Evolutionary conservation across 1,284 basidiomycete genomes (phyloP), one percentile per base, ranked within the genome.

Genomic region (Pseudozyma hubeiensis): DNA sequence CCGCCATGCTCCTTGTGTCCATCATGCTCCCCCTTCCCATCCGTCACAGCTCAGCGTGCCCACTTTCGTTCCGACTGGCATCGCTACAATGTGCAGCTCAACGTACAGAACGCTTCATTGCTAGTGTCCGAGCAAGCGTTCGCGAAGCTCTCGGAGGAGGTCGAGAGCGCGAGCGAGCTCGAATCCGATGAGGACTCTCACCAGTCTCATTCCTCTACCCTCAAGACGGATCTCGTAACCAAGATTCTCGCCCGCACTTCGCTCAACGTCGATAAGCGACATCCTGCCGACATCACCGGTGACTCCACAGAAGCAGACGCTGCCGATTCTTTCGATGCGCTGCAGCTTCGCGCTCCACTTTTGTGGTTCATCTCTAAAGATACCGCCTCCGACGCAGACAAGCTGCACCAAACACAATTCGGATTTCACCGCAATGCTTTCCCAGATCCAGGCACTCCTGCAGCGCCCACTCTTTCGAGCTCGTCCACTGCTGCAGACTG

Each of bases 41-140:
- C 91, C 56, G 89, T 96, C 3, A 89, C 92, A 33, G 91, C 92
- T 56, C 94, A 97, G 81, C 88, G 95, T 48, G 85, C 87, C 1
- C 96, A 99, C 85, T 97, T 93, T 84, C 90, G 91, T 79, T 93
- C 93, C 31, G 95, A 98, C 85, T 98, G 96, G 96, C 96, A 99
- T 88, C 89, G 94, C 55, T 98, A 97, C 86, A 99, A 99, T 82
- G 92, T 95, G 68, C 97, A 96, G 85, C 64, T 81, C 33, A 67
- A 59, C 40, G 54, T 74, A 3, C 67, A 69, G 39, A 62, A 58
- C 16, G 49, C 24, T 14, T 45, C 51, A 2, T 33, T 64, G 4
- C 65, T 75, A 1, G 69, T 74, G n/a, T 58, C 64, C 0, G 63
- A 66, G 31, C 44, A 65, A 17, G 60, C 64, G 7, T 81, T 77